Conservation (phyloP, 1,284 basidiomycete species). For the Cutaneotrichosporon mucoides region DNA sequence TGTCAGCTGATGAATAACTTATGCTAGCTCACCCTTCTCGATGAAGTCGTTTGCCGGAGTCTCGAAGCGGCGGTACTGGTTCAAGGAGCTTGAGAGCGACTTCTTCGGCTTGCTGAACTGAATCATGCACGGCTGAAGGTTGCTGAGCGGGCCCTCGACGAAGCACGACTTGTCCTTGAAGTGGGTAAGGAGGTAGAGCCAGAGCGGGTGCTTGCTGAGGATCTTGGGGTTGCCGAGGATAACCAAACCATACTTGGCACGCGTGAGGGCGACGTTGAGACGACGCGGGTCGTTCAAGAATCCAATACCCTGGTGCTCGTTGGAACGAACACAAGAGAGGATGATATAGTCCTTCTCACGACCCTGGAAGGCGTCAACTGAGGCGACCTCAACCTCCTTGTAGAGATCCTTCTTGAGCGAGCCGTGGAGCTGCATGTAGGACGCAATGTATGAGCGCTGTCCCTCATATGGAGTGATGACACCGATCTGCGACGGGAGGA, state of each 20-base stretch:
- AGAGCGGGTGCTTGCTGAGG: conserved; percentile 97
- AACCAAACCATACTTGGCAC: conserved; percentile 96
- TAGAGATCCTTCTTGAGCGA: conserved; percentile 97
- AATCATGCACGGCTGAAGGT: conserved; percentile 96
- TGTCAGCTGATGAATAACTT: too few relatives aligned
- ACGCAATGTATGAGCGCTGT: conserved; percentile 97
- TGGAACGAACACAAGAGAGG: conserved; percentile 96
- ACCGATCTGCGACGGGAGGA: conserved; percentile 91
- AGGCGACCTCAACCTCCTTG: conserved; percentile 98
- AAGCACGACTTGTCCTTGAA: conserved; percentile 95
- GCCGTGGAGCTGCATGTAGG: conserved; percentile 99
- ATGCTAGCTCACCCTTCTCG: conserved; percentile 25
- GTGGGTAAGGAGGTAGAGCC: conserved; percentile 97
- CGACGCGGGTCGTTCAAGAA: conserved; percentile 98
- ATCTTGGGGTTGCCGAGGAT: conserved; percentile 99
- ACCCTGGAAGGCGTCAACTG: conserved; percentile 98
- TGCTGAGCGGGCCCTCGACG: conserved; percentile 94
- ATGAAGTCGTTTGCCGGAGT: conserved; percentile 62
- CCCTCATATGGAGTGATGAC: conserved; percentile 99
- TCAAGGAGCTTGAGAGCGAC: conserved; percentile 76
- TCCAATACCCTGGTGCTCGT: conserved; percentile 98
- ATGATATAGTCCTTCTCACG: conserved; percentile 99
- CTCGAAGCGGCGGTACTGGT: conserved; percentile 84
- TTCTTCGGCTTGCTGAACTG: conserved; percentile 95
- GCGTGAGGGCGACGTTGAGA: conserved; percentile 92